Percentiles rank a stretch among this genome's conserved stretches.
Evolutionary conservation across 768 basidiomycete species (phyloP).

Genomic region (Cystofilobasidium capitatum): DNA sequence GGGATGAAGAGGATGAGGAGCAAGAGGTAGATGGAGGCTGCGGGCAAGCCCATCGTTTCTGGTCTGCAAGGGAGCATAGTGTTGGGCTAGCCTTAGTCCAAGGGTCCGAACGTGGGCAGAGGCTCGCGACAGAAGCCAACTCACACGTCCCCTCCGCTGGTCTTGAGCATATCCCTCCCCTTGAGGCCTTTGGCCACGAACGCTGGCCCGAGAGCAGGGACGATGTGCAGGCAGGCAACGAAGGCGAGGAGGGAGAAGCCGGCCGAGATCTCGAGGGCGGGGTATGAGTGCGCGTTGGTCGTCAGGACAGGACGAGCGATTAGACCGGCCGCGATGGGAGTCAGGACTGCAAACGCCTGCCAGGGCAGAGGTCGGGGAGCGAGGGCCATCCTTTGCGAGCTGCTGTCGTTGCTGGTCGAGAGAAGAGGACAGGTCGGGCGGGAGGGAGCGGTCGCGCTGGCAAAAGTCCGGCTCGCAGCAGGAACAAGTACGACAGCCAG

Average conservation of each 20-base stretch:
- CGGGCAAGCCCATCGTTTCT: constrained; percentile 85
- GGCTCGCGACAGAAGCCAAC: constrained; percentile 23
- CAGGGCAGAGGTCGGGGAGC: background rate
- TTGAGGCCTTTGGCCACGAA: constrained; percentile 74
- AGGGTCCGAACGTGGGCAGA: background rate
- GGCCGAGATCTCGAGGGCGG: constrained; percentile 58
- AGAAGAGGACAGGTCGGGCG: no score
- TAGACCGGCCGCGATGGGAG: constrained; percentile 65
- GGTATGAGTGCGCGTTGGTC: constrained; percentile 20
- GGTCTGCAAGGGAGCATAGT: background rate
- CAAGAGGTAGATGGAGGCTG: constrained; percentile 78
- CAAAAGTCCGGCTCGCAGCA: no score
- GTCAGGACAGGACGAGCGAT: constrained; percentile 31
- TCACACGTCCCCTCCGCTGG: constrained; percentile 39
- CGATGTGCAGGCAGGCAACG: constrained; percentile 59
- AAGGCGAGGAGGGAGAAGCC: constrained; percentile 81
- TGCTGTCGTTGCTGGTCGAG: background rate
- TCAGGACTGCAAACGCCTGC: constrained; percentile 36
- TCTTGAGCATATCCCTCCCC: constrained; percentile 80
- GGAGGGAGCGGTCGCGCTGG: no score
- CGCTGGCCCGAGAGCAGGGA: constrained; percentile 70
- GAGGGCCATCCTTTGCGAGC: background rate
- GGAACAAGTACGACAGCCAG: no score
- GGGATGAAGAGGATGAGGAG: constrained; percentile 86
- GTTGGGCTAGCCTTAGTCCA: background rate